These are phyloP conservation scores for Sporopachydermia quercuum DNA, from an alignment of 805 yeast species.

Conservation along the genomic window DNA sequence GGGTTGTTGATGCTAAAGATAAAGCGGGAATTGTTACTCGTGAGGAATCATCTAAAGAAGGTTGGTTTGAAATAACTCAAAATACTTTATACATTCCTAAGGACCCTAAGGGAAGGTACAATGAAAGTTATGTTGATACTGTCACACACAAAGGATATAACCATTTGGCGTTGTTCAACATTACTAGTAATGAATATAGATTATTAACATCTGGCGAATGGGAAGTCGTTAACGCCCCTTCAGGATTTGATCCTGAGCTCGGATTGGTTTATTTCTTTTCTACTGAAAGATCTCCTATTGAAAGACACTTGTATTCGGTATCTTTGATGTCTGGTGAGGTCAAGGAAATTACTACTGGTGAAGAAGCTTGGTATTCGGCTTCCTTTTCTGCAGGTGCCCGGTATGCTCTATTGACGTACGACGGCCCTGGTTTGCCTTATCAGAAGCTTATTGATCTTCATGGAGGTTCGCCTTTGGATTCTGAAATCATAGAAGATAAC, in stretches of 20 bases:
- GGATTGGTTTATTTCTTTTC: conserved; percentile 34
- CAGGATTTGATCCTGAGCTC: conserved; percentile 39
- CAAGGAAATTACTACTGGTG: conserved; percentile 31
- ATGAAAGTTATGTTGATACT: conserved; percentile 74
- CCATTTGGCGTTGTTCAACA: conserved; percentile 48
- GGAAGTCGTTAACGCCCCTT: conserved; percentile 76
- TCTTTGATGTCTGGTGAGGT: conserved; percentile 32
- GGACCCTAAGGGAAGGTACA: conserved; percentile 25
- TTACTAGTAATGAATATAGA: conserved; percentile 23
- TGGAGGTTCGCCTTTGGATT: conserved; percentile 20
- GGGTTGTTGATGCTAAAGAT: conserved; percentile 31
- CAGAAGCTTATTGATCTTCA: conserved; percentile 55
- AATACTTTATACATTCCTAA: conserved; percentile 44
- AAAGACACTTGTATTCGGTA: conserved; percentile 71
- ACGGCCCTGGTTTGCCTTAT: conserved; percentile 69
- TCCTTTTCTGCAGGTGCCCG: conserved; percentile 73
- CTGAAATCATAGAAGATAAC: conserved; percentile 32
- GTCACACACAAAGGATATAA: conserved; percentile 43
- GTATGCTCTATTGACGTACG: conserved; percentile 51
- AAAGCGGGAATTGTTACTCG: conserved; percentile 28
- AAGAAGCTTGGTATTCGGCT: conserved; percentile 52
- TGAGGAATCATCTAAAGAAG: conserved; percentile 26
- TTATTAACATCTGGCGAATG: conserved; percentile 65
- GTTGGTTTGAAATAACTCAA: conserved; percentile 71
- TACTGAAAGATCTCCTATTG: conserved; percentile 65